Evolutionary conservation across 352 stramenopile species (phyloP), one percentile per base, ranked within the genome.

Genomic region (Pythium insidiosum): DNA sequence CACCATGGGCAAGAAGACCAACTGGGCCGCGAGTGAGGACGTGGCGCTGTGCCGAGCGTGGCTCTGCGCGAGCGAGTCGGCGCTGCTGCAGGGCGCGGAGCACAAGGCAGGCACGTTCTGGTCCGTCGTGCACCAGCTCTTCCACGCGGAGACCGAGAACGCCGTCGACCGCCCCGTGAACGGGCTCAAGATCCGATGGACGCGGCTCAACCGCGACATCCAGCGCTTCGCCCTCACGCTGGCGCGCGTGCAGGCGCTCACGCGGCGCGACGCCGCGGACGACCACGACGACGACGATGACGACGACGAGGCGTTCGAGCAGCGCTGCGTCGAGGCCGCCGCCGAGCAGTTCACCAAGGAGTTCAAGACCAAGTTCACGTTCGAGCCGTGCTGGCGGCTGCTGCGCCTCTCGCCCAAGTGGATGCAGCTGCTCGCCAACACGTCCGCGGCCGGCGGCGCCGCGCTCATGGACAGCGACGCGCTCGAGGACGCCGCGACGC

Each of bases 1-100:
- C 74, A 72, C 15, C 35, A 85, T 89, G 76, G 76, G 76, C 38
- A 89, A 85, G 69, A 89, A 89, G 61, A 83, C 72, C 26, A 89
- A 89, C 46, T 87, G 76, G 73, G 75, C 63, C 1, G 30, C 61
- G 28, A 43, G 58, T 10, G 76, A 89, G 50, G 72, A 89, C 38
- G 63, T 75, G 59, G 62, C 69, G 43, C 65, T 89, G 22, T 87
- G 73, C 39, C 76, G 72, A 39, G 71, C 72, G 38, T 89, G 76
- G 76, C 57, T 85, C 28, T 68, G 53, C 31, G 73, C 73, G 37
- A 78, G 58, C 53, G 71, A 85, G 18, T 39, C 52, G 12, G 41
- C 70, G 40, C 53, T 72, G 39, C 48, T 61, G 21, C 68, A 71
- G 22, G 36, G 30, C 5, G 36, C 25, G 12, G 65, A 82, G 29